Base-by-base conservation (phyloP, 2,329 filamentous ascomycete species). In the Aspergillus spinulosporus region DNA sequence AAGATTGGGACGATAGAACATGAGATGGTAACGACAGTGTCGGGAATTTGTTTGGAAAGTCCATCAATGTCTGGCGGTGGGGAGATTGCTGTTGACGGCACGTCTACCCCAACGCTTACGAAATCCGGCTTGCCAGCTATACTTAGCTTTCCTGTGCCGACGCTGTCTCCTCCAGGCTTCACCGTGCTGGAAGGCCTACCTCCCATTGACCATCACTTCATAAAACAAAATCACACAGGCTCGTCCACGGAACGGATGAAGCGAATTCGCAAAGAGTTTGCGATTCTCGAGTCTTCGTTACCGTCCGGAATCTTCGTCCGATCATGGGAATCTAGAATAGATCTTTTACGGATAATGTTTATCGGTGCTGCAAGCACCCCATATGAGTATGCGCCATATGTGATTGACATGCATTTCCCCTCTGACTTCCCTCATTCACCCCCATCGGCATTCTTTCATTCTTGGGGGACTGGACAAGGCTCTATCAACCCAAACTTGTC, bases 401-500 rank as follows among this genome's bases (percentile, higher is more conserved):
- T 86, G n/a, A 77, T 86, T 59, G 84, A 86, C 67, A 75, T 86
- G 52, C 74, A 81, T 58, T 76, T 86, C 15, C 70, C 72, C 7
- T 64, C 75, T 0, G 63, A 69, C 0, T 87, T 82, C 59, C 84
- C 84, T 1, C 67, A 69, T n/a, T 65, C 71, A 2, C 80, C 84
- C 2, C 84, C 84, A 0, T 67, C 72, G n/a, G 78, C 79, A 1
- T 81, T 77, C 68, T 87, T 86, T 67, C 82, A 86, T 66, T 82
- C 79, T 49, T 86, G 83, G 82, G 82, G 80, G 0, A 68, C 74
- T 53, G 77, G 78, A 1, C 67, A 77, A 21, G 81, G 80, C 1
- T 74, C 76, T n/a, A 73, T 86, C 26, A 87, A 86, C 60, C 84
- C 84, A 0, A 87, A 87, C 61, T 68, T 87, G 1, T 86, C 86